Evolutionary conservation across 1,139 yeast species (phyloP).

Genomic region (Protomyces macrosporus): DNA sequence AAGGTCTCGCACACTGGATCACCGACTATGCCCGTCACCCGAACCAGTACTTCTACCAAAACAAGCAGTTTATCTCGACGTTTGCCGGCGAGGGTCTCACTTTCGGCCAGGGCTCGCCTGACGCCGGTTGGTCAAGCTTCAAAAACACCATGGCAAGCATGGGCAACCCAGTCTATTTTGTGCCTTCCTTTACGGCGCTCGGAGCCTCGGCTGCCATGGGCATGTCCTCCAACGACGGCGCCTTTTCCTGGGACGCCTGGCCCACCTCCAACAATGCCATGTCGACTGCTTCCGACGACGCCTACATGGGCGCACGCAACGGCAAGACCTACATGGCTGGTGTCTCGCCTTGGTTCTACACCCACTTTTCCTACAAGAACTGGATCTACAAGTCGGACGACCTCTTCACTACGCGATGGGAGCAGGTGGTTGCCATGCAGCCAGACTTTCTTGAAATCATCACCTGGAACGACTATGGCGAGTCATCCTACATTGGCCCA

Average conservation of each 20-base stretch:
- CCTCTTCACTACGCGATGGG: conserved; percentile 28
- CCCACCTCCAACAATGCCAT: conserved; percentile 25
- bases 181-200: conserved; percentile 29
- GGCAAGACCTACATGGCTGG: conserved; percentile 29
- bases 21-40: conserved; percentile 19
- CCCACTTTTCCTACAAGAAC: conserved; percentile 30
- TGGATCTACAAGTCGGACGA: conserved; percentile 29
- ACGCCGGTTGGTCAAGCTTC: conserved; percentile 25
- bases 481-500: conserved; percentile 29
- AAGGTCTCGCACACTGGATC: conserved; percentile 19
- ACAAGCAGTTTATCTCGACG: conserved; percentile 27
- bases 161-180: conserved; percentile 25
- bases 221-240: conserved; percentile 26
- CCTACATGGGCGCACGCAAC: conserved; percentile 26
- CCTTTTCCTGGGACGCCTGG: conserved; percentile 31
- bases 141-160: conserved; percentile 17
- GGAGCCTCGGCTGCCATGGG: conserved; percentile 26
- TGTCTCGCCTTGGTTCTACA: conserved; percentile 30
- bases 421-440: conserved; percentile 26
- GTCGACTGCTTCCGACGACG: conserved; percentile 19
- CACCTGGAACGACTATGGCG: conserved; percentile 31
- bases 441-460: conserved; percentile 29
- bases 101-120: conserved; percentile 16
- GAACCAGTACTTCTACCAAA: conserved; percentile 25
- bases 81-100: conserved; percentile 27